Evolutionary conservation across 2,329 filamentous ascomycete genomes (phyloP).

Genomic region (Cercospora zeina): DNA sequence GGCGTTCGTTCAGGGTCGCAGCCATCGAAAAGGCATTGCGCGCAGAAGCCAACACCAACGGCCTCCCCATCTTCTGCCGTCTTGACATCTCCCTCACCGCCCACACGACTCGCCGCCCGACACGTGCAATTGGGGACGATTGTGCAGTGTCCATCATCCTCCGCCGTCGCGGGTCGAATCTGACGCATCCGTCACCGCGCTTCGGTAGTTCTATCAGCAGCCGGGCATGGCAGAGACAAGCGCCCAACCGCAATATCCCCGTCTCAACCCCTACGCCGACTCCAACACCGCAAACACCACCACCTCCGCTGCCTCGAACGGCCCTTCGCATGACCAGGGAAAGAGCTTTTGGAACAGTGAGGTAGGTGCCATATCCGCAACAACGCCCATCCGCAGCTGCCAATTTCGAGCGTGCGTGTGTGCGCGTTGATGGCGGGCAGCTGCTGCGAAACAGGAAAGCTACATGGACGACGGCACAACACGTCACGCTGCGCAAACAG

Average conservation of each 20-base stretch:
- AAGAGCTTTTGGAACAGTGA: constrained; percentile 48
- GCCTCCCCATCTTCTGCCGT: background rate
- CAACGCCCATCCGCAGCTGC: background rate
- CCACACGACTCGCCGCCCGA: background rate
- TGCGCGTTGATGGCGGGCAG: background rate
- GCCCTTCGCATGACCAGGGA: constrained; percentile 31
- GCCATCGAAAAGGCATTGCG: background rate
- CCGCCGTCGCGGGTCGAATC: background rate
- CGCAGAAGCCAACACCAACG: background rate
- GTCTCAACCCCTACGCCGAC: constrained; percentile 37
- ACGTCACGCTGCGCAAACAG: background rate
- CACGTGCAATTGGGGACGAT: background rate
- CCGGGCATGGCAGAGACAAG: constrained; percentile 30
- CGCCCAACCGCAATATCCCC: constrained; percentile 38
- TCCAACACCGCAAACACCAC: constrained; percentile 20
- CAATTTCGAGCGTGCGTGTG: constrained; percentile 1
- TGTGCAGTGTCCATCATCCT: background rate
- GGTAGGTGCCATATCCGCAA: constrained; percentile 36
- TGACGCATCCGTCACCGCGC: background rate
- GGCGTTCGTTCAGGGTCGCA: background rate
- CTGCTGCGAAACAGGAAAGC: background rate
- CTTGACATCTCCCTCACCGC: background rate
- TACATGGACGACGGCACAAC: background rate
- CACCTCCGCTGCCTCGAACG: constrained; percentile 6
- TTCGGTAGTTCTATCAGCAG: constrained; percentile 6